phyloP scores from a whole-genome alignment of 352 stramenopile species.

The Globisporangium apiculatum region DNA sequence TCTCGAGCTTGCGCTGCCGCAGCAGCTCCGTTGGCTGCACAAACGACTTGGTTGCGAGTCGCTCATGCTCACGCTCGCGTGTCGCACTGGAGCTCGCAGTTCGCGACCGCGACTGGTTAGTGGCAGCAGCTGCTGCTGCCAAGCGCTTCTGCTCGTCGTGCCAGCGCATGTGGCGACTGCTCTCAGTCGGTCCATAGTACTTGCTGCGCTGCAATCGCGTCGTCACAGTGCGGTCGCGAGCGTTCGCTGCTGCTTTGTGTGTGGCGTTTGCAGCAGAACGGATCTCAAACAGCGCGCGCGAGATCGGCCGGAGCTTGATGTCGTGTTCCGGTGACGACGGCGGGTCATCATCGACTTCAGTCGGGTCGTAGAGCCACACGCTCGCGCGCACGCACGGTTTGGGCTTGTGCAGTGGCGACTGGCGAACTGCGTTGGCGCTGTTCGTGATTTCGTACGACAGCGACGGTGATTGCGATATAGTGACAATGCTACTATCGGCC shows the following conservation, averaged over 20 bases:
- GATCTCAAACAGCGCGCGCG: conserved; percentile 70
- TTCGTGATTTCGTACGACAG: conserved; percentile 9
- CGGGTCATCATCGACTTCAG: conserved; percentile 20
- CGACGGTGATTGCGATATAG: background rate
- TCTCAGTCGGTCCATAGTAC: conserved; percentile 75
- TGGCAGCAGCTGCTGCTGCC: conserved; percentile 26
- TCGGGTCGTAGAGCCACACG: conserved; percentile 65
- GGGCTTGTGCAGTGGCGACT: conserved; percentile 15
- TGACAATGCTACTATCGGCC: conserved; percentile 5
- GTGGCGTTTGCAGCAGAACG: conserved; percentile 53
- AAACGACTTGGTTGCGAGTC: conserved; percentile 48
- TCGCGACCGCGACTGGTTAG: conserved; percentile 18
- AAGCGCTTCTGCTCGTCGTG: conserved; percentile 58
- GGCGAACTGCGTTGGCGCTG: conserved; percentile 3
- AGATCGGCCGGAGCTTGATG: conserved; percentile 68
- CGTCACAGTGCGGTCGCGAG: conserved; percentile 41
- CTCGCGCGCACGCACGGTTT: conserved; percentile 28
- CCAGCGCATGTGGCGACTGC: conserved; percentile 71
- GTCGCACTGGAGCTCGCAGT: conserved; percentile 35
- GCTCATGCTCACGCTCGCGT: conserved; percentile 22
- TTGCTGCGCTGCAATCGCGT: conserved; percentile 59
- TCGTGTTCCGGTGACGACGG: conserved; percentile 24
- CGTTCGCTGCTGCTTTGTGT: conserved; percentile 41
- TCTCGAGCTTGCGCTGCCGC: conserved; percentile 23
- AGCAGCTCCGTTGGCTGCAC: conserved; percentile 48